Conservation (phyloP, 148 eudicot species). For the Fagopyrum esculentum region DNA sequence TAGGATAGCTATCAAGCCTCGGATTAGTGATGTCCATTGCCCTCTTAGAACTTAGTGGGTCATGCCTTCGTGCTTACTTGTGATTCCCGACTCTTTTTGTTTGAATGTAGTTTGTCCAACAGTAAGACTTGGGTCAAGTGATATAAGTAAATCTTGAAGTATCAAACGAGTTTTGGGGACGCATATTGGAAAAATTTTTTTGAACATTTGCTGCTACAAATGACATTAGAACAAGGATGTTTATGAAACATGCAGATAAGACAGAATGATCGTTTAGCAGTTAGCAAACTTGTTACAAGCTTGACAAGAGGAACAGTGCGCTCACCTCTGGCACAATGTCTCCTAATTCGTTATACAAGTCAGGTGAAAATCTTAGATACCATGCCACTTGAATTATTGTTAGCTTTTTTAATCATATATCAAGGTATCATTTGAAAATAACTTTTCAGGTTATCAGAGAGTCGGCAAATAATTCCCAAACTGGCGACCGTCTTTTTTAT, state of each 20-base stretch:
- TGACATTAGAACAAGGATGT: neutral
- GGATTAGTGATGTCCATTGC: neutral
- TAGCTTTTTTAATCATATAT: neutral
- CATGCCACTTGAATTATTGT: neutral
- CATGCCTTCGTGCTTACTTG: neutral
- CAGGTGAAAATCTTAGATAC: conserved; percentile 44
- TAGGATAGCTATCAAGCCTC: neutral
- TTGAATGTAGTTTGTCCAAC: neutral
- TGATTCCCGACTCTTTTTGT: neutral
- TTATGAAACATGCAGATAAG: conserved; percentile 60
- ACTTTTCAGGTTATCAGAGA: conserved; percentile 74
- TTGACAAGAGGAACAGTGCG: conserved; percentile 87
- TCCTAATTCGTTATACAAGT: conserved; percentile 83
- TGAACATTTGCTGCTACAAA: neutral
- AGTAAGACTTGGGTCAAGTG: neutral
- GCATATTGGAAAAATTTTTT: neutral
- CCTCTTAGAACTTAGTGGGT: neutral
- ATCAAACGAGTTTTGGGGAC: neutral
- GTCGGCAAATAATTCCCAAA: conserved; percentile 51
- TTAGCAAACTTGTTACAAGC: conserved; percentile 91
- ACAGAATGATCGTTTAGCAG: conserved; percentile 96
- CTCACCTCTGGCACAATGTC: conserved; percentile 95
- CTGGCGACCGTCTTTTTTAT: conserved; percentile 89
- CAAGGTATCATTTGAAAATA: neutral
- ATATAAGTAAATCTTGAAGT: neutral